Evolutionary conservation across 305 asterid genomes (phyloP), one percentile per base, ranked within the genome.

Genomic region (Coffea humblotiana): DNA sequence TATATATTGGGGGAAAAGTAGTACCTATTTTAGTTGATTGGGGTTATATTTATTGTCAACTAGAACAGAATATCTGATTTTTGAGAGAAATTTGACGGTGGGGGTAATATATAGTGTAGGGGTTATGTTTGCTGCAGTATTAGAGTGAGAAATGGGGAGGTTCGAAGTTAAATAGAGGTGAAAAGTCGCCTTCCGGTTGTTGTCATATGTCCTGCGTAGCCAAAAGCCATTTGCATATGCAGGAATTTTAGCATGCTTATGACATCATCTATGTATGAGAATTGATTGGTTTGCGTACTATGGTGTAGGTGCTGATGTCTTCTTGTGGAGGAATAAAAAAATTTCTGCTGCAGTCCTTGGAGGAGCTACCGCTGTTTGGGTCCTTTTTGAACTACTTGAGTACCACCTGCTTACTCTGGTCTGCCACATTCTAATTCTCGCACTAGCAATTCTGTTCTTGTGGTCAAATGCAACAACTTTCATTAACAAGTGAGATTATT

Each of bases 281-380:
- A 40, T 40, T 40, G 43, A 40, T 40, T 40, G 43, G 43, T 40
- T 40, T 40, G 43, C 43, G 5, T 40, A 40, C 43, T 52, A 29
- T 76, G 73, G 64, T 18, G 47, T 75, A 95, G 98, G 97, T 87
- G 98, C 98, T 84, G 97, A 93, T 82, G 84, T 95, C 81, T 93
- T 90, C 86, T 85, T 95, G n/a, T 95, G 98, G 98, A 91, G 90
- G 88, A 92, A 95, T 91, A 92, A 92, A 91, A 95, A 92, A 82
- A 51, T 91, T 79, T 78, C 98, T n/a, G 94, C 88, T 78, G 88
- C 93, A 27, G 92, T 95, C 76, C 89, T 95, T 69, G 97, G 97
- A 75, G 80, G 93, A 81, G 97, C 90, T 35, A 95, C 98, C 77
- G 90, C 90, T 67, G 82, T 93, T 80, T 95, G 97, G 97, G 95